These are phyloP conservation scores for Thraustotheca clavata DNA, from an alignment of 352 stramenopile genomes.

Conservation along the genomic window DNA sequence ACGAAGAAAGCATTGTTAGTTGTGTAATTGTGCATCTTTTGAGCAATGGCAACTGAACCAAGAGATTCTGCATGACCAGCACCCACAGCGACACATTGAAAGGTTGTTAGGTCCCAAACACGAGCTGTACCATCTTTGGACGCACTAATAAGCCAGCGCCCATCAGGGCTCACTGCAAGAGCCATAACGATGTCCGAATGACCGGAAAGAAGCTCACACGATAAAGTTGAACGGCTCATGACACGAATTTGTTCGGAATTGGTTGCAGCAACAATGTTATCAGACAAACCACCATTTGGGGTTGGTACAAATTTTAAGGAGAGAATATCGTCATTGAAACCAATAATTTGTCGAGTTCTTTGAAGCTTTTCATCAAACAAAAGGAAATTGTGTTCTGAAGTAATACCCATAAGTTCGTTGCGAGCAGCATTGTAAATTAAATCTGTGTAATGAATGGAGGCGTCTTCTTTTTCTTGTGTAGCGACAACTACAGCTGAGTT, in stretches of 20 bases:
- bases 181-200: conserved; percentile 97
- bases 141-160: conserved; percentile 87
- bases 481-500: conserved; percentile 35
- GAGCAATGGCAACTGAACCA: conserved; percentile 87
- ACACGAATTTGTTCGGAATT: conserved; percentile 93
- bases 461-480: conserved; percentile 40
- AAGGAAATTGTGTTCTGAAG: conserved; percentile 81
- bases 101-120: conserved; percentile 79
- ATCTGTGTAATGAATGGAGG: conserved; percentile 39
- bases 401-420: conserved; percentile 67
- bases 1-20: conserved; percentile 90
- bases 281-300: conserved; percentile 41
- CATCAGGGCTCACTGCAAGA: conserved; percentile 86
- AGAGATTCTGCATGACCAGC: conserved; percentile 93
- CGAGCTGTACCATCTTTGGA: conserved; percentile 92
- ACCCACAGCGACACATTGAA: conserved; percentile 82
- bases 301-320: conserved; percentile 93
- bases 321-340: conserved; percentile 97
- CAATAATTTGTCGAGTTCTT: conserved; percentile 72
- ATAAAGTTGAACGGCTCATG: conserved; percentile 87
- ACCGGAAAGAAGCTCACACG: conserved; percentile 92
- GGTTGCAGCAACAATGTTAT: conserved; percentile 90
- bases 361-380: conserved; percentile 59
- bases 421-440: conserved; percentile 43
- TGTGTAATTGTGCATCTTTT: conserved; percentile 62